These are phyloP conservation scores for Didymella segeticola DNA, from an alignment of 2,329 filamentous ascomycete species.

Conservation along the genomic window DNA sequence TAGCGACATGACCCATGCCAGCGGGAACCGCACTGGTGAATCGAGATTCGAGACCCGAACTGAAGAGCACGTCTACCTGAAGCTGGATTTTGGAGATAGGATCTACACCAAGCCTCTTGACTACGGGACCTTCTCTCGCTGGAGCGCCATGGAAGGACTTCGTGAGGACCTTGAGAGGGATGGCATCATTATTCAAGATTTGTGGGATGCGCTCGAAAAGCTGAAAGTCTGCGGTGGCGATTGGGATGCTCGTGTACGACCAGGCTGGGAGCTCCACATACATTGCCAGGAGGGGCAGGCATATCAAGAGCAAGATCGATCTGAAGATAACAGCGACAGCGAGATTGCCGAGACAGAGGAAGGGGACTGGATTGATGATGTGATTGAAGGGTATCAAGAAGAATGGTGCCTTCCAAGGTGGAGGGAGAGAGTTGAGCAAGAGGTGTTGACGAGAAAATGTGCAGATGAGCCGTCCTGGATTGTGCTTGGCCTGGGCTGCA, in stretches of 20 bases:
- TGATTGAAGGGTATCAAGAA: background rate
- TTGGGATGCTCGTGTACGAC: constrained; percentile 27
- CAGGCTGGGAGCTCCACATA: constrained; percentile 18
- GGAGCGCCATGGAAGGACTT: constrained; percentile 63
- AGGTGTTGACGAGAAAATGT: background rate
- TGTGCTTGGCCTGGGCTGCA: background rate
- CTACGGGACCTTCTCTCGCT: constrained; percentile 18
- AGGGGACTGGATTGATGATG: background rate
- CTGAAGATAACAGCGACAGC: constrained; percentile 1
- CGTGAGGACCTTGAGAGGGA: constrained; percentile 92
- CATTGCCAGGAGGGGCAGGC: constrained; percentile 4
- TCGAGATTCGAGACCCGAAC: background rate
- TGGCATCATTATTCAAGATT: constrained; percentile 82
- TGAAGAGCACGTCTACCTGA: background rate
- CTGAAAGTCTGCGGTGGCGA: constrained; percentile 89
- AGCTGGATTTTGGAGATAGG: constrained; percentile 7
- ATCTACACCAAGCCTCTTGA: constrained; percentile 15
- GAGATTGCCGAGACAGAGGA: background rate
- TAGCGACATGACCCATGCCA: background rate
- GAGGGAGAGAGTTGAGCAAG: constrained; percentile 8
- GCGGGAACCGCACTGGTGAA: background rate
- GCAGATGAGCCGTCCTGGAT: constrained; percentile 6
- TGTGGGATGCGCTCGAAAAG: constrained; percentile 71
- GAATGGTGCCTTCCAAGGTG: constrained; percentile 16
- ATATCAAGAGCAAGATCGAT: background rate